phyloP scores from a whole-genome alignment of 2,329 filamentous ascomycete genomes.

The Alternaria gaisen region DNA sequence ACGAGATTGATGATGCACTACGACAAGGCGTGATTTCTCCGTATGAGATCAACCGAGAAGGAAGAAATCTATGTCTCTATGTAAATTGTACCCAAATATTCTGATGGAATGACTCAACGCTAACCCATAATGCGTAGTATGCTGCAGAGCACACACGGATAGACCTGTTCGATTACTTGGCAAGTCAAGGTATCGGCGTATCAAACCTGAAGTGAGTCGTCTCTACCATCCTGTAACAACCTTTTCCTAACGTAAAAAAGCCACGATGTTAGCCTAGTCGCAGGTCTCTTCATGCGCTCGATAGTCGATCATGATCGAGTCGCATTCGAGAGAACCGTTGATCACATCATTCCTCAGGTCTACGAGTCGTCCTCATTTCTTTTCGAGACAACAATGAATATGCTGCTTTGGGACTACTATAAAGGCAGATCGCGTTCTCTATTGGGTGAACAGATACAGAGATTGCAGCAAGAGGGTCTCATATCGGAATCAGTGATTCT shows the following conservation, averaged over 20 bases:
- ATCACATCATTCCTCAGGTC: constrained; percentile 4
- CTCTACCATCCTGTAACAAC: background rate
- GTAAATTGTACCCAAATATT: constrained; percentile 4
- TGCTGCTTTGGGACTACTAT: constrained; percentile 16
- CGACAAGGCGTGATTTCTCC: constrained; percentile 22
- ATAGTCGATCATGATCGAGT: constrained; percentile 1
- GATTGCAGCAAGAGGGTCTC: constrained; percentile 8
- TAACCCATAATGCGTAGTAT: background rate
- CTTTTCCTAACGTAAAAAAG: background rate
- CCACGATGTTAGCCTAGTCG: constrained; percentile 11
- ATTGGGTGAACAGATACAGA: background rate
- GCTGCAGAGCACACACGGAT: constrained; percentile 1
- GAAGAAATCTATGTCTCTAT: constrained; percentile 14
- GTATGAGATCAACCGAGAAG: constrained; percentile 9
- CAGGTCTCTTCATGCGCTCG: constrained; percentile 7
- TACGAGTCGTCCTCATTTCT: constrained; percentile 12
- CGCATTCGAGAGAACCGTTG: constrained; percentile 3
- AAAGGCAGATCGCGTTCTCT: constrained; percentile 6
- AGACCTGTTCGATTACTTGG: constrained; percentile 23
- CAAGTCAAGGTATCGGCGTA: constrained; percentile 21
- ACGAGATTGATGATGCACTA: constrained; percentile 22
- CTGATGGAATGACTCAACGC: background rate
- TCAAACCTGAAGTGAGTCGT: constrained; percentile 16
- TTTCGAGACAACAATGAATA: constrained; percentile 10
- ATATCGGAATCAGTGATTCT: background rate